Base-by-base conservation (phyloP, 495 filamentous ascomycete species). In the Trichoderma virens region DNA sequence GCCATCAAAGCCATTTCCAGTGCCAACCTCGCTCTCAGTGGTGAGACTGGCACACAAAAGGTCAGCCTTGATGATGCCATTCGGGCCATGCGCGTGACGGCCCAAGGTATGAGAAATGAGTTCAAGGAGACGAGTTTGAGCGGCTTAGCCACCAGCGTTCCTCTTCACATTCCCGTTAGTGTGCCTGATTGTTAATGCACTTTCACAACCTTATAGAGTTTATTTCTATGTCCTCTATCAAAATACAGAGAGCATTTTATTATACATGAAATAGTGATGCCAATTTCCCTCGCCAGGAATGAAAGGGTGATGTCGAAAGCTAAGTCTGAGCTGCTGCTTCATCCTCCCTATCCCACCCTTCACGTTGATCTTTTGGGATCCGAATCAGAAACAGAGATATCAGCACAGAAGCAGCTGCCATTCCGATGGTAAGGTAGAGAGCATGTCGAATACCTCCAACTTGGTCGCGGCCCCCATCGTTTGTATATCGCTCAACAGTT, bases 121-220 rank as follows among this genome's bases (percentile, higher is more conserved):
- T 75, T 75, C 65, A 75, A 75, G 62, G 73, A 75, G 67, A 75
- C 73, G 20, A 75, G 73, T 39, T 69, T 75, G 16, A 75, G 73
- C 35, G 73, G 73, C 0, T 45, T 75, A 20, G 73, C 73, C 35
- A 75, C 70, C 0, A 75, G 73, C 39, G 73, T 75, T 59, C 71
- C 73, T 2, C 61, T 75, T 3, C 67, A 73, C 47, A 75, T 75
- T 31, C 73, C 73, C 6, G 73, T 75, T 20, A 75, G 73, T 59
- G 71, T 73, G 59, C 73, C 73, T 0, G 73, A 75, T 54, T 75
- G 73, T 41, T 75, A 20, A 41, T 6, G 34, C 1, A 13, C 34
- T 35, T 35, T 2, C 6, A 6, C 1, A 35, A 35, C 13, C 34
- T n/a, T n/a, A n/a, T n/a, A n/a, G n/a, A n/a, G n/a, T n/a, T n/a